Base-by-base conservation (phyloP, 2,329 filamentous ascomycete genomes). In the Fusarium tuaranense region DNA sequence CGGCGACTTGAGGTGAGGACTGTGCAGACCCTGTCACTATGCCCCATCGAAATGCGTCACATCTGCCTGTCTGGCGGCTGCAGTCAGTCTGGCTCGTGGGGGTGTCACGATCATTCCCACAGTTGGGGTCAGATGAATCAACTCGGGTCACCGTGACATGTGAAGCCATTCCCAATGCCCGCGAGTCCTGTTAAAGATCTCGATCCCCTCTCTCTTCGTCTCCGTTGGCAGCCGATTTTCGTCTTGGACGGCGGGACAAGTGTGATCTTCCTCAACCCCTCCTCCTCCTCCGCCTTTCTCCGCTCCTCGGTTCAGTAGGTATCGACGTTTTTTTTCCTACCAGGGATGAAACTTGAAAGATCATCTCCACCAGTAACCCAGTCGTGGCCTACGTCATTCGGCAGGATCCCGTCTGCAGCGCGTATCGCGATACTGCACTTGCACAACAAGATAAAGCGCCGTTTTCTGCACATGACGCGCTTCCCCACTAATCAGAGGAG, bases 351-450 rank as follows among this genome's bases (percentile, higher is more conserved):
- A 12, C 41, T 44, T 39, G 16, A 36, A 41, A 27, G 48, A 53
- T 53, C 9, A 62, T 74, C 62, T 63, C 66, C 62, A 71, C 70
- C 57, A 53, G 57, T 55, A 41, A 62, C 65, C 61, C 44, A 59
- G 65, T 63, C 67, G 30, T 53, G 73, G 63, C 69, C 71, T 79
- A 79, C 77, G 77, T 79, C 77, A 79, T 78, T 68, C 27, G 57
- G 73, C 77, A 78, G 71, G 48, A 32, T 53, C 48, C 48, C 69
- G 61, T 68, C 51, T 65, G 58, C 70, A 66, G 59, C 73, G 70
- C 70, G 67, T 68, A 75, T 75, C 70, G 64, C 67, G 67, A 71
- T 62, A 64, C 67, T 73, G 67, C 67, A 74, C 25, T 63, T 41
- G 61, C 63, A 63, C 68, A 30, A 57, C 68, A 27, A 36, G 53